These are phyloP conservation scores for Oenanthe sinensis DNA, from an alignment of 129 eudicot species.

Conservation along the genomic window DNA sequence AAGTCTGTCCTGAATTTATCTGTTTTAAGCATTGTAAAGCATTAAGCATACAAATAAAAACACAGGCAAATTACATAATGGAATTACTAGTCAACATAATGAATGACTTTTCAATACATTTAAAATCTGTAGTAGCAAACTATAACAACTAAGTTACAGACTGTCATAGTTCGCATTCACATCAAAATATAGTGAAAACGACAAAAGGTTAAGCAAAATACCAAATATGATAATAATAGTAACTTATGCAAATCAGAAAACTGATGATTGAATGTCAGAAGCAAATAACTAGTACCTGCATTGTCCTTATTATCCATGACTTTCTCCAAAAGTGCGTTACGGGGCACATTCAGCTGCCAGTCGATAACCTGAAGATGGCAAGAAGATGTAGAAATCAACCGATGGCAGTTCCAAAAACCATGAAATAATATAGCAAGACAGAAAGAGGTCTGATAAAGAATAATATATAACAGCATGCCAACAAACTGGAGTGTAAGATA, in stretches of 20 bases:
- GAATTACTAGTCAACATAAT: too few relatives aligned
- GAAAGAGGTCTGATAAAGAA: neutral
- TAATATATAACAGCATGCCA: neutral
- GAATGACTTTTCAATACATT: too few relatives aligned
- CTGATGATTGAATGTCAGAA: neutral
- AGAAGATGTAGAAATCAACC: constrained; percentile 6
- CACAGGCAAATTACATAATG: neutral
- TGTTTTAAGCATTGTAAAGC: constrained; percentile 23
- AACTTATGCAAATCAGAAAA: neutral
- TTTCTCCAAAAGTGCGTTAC: constrained; percentile 55
- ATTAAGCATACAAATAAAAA: neutral
- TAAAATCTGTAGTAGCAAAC: neutral
- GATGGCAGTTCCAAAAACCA: neutral
- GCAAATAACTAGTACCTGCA: constrained; percentile 41
- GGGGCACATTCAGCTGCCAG: constrained; percentile 88
- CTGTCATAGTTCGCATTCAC: neutral
- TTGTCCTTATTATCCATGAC: constrained; percentile 72
- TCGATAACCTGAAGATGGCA: constrained; percentile 49
- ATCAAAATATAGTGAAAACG: too few relatives aligned
- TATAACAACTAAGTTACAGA: neutral
- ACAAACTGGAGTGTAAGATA: too few relatives aligned
- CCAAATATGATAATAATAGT: too few relatives aligned
- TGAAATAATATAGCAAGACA: neutral
- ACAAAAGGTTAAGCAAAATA: too few relatives aligned
- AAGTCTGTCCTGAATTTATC: constrained; percentile 72